Evolutionary conservation across 208 protist species (phyloP).

Genomic region (Phytomonas francai): DNA sequence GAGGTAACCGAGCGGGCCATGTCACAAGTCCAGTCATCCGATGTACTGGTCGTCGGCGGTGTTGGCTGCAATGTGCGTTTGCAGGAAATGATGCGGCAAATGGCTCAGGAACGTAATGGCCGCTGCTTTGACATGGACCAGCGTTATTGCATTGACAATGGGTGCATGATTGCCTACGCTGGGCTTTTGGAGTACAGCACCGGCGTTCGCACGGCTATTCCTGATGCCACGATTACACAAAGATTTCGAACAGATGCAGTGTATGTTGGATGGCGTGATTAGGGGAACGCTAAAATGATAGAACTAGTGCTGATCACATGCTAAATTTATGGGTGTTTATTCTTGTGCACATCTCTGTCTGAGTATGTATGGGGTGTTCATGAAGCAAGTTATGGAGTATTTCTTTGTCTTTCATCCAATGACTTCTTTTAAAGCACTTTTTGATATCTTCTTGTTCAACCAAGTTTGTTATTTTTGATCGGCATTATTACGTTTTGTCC

Average conservation of each 20-base stretch:
- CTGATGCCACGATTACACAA: slow-evolving; percentile 74
- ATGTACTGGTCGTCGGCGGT: slow-evolving; percentile 98
- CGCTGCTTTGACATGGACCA: slow-evolving; percentile 93
- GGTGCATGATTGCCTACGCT: slow-evolving; percentile 99
- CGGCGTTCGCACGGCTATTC: slow-evolving; percentile 63
- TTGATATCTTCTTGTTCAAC: neutral
- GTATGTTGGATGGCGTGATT: slow-evolving; percentile 87
- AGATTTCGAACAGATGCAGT: slow-evolving; percentile 96
- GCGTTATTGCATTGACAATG: slow-evolving; percentile 99
- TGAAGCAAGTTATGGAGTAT: neutral
- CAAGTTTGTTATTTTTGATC: neutral
- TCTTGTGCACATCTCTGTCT: neutral
- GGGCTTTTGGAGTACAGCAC: slow-evolving; percentile 88
- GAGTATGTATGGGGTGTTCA: neutral
- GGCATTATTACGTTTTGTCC: neutral
- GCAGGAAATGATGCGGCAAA: slow-evolving; percentile 95
- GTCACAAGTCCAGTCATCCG: slow-evolving; percentile 91
- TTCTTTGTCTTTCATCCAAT: neutral
- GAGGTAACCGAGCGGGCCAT: slow-evolving; percentile 99
- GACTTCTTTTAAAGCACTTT: neutral
- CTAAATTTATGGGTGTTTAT: neutral
- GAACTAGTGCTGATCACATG: neutral
- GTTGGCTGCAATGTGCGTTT: slow-evolving; percentile 98
- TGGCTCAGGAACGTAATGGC: slow-evolving; percentile 88
- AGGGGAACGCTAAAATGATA: slow-evolving; percentile 9